These are phyloP conservation scores for Furculomyces boomerangus DNA, from an alignment of 371 early-diverging fungal genomes.

Conservation along the genomic window DNA sequence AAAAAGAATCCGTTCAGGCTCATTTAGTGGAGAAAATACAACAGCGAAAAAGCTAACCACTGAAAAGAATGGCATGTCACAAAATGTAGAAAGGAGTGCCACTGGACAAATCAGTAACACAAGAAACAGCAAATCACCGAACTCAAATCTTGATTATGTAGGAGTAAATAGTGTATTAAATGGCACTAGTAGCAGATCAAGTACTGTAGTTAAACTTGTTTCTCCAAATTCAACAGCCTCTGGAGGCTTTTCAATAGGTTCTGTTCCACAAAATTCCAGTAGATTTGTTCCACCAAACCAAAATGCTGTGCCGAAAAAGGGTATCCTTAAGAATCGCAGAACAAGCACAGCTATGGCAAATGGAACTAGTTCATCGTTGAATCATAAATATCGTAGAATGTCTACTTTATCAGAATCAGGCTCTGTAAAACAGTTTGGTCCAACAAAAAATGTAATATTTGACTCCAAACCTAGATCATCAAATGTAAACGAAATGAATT, in stretches of 20 bases:
- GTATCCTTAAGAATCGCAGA: constrained; percentile 4
- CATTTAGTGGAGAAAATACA: background rate
- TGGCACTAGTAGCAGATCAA: background rate
- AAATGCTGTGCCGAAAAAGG: constrained; percentile 2
- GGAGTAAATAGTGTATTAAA: background rate
- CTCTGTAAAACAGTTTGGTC: no score
- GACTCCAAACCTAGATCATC: no score
- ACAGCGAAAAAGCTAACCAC: background rate
- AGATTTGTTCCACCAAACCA: background rate
- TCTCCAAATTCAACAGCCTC: background rate
- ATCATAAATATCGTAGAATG: no score
- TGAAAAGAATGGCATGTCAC: background rate
- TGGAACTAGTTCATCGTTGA: no score
- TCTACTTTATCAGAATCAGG: no score
- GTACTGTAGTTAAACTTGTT: background rate
- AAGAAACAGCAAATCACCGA: constrained; percentile 4
- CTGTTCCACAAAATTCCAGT: background rate
- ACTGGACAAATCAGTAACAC: background rate
- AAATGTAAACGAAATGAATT: no score
- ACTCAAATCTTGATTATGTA: background rate
- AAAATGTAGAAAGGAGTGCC: background rate
- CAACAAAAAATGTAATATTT: no score
- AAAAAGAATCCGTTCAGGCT: background rate
- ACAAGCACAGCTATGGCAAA: no score
- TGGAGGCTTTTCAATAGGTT: background rate